phyloP scores from a whole-genome alignment of 225 moss, liverwort and hornwort genomes.

The Bryum argenteum region DNA sequence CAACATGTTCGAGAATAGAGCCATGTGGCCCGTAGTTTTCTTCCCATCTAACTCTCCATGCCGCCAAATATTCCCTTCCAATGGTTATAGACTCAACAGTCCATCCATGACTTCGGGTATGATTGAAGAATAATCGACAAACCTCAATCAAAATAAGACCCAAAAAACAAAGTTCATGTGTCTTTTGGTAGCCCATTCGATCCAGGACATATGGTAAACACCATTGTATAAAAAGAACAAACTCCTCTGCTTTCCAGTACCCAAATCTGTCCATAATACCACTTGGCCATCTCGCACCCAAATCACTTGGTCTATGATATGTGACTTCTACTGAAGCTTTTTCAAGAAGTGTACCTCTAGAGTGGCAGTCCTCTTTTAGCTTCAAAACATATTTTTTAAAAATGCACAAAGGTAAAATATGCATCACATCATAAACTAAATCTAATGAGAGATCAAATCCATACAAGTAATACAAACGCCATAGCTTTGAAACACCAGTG shows the following conservation, averaged over 20 bases:
- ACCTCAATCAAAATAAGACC: neutral
- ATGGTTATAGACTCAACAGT: neutral
- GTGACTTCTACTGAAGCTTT: neutral
- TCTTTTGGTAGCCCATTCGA: neutral
- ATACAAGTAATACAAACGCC: neutral
- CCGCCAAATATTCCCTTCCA: neutral
- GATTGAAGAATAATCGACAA: neutral
- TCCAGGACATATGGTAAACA: neutral
- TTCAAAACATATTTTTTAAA: slow-evolving; percentile 3
- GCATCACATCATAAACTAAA: too few species aligned
- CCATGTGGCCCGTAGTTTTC: neutral
- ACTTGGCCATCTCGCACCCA: neutral
- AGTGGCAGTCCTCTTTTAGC: neutral
- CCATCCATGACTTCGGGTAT: neutral
- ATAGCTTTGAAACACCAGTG: neutral
- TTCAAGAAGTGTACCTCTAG: neutral
- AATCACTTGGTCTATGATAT: neutral
- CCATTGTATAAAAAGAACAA: neutral
- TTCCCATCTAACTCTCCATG: neutral
- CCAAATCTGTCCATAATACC: neutral
- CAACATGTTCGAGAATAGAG: slow-evolving; percentile 1
- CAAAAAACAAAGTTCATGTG: neutral
- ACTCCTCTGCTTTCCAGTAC: neutral
- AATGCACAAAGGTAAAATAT: neutral
- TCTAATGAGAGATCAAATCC: too few species aligned